Evolutionary conservation across 768 basidiomycete species (phyloP).

Genomic region (Lepiota subincarnata): DNA sequence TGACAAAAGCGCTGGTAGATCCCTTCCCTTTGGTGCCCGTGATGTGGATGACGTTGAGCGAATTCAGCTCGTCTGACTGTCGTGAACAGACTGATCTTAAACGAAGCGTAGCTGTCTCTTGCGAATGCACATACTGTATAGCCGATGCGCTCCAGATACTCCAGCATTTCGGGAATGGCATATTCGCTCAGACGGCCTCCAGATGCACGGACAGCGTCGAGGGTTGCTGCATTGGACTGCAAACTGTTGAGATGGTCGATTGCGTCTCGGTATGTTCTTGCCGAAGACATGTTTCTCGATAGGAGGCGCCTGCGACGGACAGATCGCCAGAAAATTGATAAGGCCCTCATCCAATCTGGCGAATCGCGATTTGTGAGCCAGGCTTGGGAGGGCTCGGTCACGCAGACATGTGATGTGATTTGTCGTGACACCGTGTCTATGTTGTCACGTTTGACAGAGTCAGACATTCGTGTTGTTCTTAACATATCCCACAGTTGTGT

Average conservation of each 20-base stretch:
- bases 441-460: background rate
- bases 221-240: constrained; percentile 90
- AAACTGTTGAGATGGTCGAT: constrained; percentile 70
- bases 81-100: constrained; percentile 11
- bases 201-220: constrained; percentile 77
- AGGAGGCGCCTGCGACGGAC: constrained; percentile 11
- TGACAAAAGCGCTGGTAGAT: constrained; percentile 90
- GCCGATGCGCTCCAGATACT: constrained; percentile 83
- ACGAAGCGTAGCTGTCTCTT: constrained; percentile 6
- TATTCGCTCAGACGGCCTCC: constrained; percentile 56
- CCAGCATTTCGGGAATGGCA: constrained; percentile 85
- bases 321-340: constrained; percentile 23
- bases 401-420: background rate
- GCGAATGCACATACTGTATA: constrained; percentile 59
- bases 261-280: constrained; percentile 68
- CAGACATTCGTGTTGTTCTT: too few relatives aligned
- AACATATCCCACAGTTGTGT: background rate
- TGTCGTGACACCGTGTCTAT: background rate
- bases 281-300: constrained; percentile 45
- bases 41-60: constrained; percentile 90
- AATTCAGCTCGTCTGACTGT: constrained; percentile 80
- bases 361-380: background rate
- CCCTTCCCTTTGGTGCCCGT: constrained; percentile 99
- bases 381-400: background rate
- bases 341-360: constrained; percentile 15